Conservation (phyloP, 129 eudicot genomes). For the Centaurea solstitialis region DNA sequence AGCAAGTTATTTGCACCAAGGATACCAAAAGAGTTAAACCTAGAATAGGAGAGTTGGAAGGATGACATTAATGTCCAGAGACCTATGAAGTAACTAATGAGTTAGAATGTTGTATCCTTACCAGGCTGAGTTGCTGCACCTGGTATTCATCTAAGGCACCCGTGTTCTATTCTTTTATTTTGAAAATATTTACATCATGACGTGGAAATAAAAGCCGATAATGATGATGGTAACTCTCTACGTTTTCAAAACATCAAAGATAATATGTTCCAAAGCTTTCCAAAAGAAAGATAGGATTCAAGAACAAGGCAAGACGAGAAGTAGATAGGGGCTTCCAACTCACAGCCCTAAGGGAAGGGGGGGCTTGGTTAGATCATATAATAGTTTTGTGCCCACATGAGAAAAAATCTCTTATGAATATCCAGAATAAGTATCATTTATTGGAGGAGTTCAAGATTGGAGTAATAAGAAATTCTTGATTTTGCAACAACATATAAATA, state of each 20-base stretch:
- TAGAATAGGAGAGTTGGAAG: not conserved
- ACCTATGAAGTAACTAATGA: not conserved
- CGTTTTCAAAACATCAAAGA: not conserved
- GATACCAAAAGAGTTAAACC: not conserved
- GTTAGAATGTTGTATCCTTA: not conserved
- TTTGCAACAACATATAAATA: constrained; percentile 29
- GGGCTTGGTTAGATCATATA: constrained; percentile 1
- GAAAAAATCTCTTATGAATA: constrained; percentile 4
- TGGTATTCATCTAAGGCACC: not conserved
- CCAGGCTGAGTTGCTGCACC: not conserved
- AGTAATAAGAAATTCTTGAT: constrained; percentile 23
- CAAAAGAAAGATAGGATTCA: constrained; percentile 4
- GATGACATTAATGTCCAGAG: not conserved
- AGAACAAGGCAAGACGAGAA: not conserved
- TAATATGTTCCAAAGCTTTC: not conserved
- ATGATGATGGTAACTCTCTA: not conserved
- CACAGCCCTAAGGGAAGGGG: not conserved
- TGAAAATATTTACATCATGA: not conserved
- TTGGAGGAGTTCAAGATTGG: constrained; percentile 30
- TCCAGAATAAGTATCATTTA: constrained; percentile 28
- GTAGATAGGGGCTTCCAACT: constrained; percentile 1
- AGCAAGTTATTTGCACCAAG: not conserved
- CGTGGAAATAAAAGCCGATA: not conserved
- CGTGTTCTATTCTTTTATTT: not conserved
- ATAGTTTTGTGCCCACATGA: constrained; percentile 14